Evolutionary conservation across 345 rosid genomes (phyloP), one percentile per base, ranked within the genome.

Genomic region (Trapa incisa): DNA sequence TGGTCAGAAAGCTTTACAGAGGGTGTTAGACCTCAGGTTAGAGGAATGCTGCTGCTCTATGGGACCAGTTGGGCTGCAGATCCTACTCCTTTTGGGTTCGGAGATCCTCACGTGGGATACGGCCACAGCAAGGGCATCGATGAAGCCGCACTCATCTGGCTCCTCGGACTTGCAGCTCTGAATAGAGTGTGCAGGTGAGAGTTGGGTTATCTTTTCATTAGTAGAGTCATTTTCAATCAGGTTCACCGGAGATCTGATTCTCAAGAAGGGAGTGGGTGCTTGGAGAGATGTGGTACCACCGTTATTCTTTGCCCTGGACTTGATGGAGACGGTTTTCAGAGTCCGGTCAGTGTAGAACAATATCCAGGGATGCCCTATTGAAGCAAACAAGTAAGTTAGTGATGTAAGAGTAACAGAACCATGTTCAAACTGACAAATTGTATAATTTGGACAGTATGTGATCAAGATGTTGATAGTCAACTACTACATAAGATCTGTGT

Each of bases 311-410:
- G 43, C 43, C 43, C 43, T 41, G 7, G 43, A 41, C 43, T 41
- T 41, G 43, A 41, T 41, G 43, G 43, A 41, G 43, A 41, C 7
- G 7, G 43, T 41, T 8, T 41, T 41, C 43, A 41, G 43, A 41
- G 43, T 41, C 43, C 43, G 43, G 43, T 41, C 43, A 41, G 43
- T 41, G 43, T 41, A 85, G 74, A 94, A 87, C 67, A 88, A 75
- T 67, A 88, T 82, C 97, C 96, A 88, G 9, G 97, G 92, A 77
- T 94, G 97, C 77, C 89, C 97, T 91, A 84, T 48, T 75, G 70
- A 35, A 22, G 14, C 37, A 35, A 43, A 65, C 16, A n/a, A 22
- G 10, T 6, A 67, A 47, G 36, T 29, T 47, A 15, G 53, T 35
- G 42, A 67, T 36, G 63, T 5, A 7, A 37, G 16, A 37, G 33